Conservation (phyloP, 345 rosid genomes). For the Kandelia obovata region DNA sequence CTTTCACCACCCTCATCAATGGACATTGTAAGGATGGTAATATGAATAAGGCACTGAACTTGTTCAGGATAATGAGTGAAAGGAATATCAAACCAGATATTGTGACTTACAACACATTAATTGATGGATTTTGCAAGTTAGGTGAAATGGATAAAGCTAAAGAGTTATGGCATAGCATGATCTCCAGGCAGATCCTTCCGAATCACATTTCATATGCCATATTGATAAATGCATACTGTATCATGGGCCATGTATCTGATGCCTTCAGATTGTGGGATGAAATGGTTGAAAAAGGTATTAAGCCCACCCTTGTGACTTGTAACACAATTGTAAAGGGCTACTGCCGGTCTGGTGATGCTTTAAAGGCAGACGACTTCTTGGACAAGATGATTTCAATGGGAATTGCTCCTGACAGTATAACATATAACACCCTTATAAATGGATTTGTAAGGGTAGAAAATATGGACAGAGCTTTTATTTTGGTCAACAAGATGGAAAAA, state of each 20-base stretch:
- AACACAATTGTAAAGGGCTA: constrained; percentile 71
- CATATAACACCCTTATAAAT: constrained; percentile 63
- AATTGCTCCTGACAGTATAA: constrained; percentile 52
- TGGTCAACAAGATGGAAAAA: constrained; percentile 63
- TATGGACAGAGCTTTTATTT: constrained; percentile 57
- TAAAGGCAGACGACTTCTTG: constrained; percentile 58
- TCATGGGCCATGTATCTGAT: constrained; percentile 44
- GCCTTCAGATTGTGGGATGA: constrained; percentile 76
- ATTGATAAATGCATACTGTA: constrained; percentile 65
- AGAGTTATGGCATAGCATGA: constrained; percentile 59
- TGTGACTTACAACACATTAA: constrained; percentile 70
- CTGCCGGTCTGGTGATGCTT: constrained; percentile 61
- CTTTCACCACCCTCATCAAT: constrained; percentile 67
- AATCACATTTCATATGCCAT: constrained; percentile 64
- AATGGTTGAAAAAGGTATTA: constrained; percentile 54
- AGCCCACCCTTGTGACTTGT: constrained; percentile 58
- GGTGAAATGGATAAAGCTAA: constrained; percentile 63
- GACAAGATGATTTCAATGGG: constrained; percentile 56
- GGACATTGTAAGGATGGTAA: constrained; percentile 81
- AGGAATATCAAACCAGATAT: constrained; percentile 62
- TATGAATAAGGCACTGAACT: constrained; percentile 47
- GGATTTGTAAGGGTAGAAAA: constrained; percentile 65
- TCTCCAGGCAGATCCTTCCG: constrained; percentile 42
- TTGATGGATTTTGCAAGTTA: constrained; percentile 74
- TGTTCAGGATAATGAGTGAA: constrained; percentile 53